Evolutionary conservation across 2,329 filamentous ascomycete genomes (phyloP).

Genomic region (Arthrinium puccinioides): DNA sequence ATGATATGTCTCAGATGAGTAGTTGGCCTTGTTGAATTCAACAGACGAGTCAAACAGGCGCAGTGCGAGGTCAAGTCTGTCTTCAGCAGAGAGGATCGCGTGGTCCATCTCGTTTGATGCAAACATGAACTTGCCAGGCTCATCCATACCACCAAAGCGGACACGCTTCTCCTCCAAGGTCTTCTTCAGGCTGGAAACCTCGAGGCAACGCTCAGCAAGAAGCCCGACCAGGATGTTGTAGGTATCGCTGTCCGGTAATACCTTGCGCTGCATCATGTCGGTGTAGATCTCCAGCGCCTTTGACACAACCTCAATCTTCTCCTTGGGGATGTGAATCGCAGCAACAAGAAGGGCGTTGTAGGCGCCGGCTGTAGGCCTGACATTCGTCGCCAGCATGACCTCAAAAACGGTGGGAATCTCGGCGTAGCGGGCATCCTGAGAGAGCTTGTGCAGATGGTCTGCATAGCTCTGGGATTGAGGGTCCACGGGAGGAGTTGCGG

Average conservation of each 20-base stretch:
- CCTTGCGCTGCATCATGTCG: constrained; percentile 85
- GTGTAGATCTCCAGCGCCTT: constrained; percentile 93
- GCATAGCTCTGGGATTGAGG: constrained; percentile 65
- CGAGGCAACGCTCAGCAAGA: constrained; percentile 71
- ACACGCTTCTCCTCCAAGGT: constrained; percentile 72
- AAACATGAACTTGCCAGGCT: constrained; percentile 65
- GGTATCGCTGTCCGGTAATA: constrained; percentile 75
- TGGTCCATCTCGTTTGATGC: constrained; percentile 81
- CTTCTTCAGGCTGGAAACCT: constrained; percentile 67
- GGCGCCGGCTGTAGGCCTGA: constrained; percentile 74
- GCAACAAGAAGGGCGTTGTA: constrained; percentile 88
- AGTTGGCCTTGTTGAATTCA: constrained; percentile 52
- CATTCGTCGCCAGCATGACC: constrained; percentile 74
- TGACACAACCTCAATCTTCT: constrained; percentile 76
- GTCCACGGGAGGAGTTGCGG: constrained; percentile 55
- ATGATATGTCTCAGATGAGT: constrained; percentile 78
- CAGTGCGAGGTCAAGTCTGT: constrained; percentile 77
- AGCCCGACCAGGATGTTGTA: constrained; percentile 83
- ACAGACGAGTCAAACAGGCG: constrained; percentile 78
- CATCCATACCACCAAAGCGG: constrained; percentile 67
- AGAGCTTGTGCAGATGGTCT: constrained; percentile 69
- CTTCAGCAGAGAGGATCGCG: constrained; percentile 79
- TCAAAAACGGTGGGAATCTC: constrained; percentile 91
- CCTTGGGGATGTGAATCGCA: constrained; percentile 72
- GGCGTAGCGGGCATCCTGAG: constrained; percentile 64